Evolutionary conservation across 257 asterid genomes (phyloP).

Genomic region (Penstemon eatonii): DNA sequence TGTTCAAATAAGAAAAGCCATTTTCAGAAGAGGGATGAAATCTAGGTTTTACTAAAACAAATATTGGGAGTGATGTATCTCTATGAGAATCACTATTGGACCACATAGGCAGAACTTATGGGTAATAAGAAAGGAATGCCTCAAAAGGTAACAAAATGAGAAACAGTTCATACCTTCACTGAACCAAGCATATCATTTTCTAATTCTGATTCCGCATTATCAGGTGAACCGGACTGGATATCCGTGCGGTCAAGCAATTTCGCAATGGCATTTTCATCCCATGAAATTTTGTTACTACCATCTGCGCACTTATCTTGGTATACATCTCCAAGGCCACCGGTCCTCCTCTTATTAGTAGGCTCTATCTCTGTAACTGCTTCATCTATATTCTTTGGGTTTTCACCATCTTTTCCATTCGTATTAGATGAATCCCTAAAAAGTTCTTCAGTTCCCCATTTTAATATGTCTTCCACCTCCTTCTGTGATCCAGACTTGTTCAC

Average conservation of each 20-base stretch:
- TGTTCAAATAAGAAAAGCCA: background rate
- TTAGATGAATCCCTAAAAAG: constrained; percentile 74
- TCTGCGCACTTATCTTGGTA: constrained; percentile 89
- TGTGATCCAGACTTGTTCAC: constrained; percentile 92
- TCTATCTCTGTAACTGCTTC: constrained; percentile 57
- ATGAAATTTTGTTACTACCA: constrained; percentile 63
- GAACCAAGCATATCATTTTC: constrained; percentile 96
- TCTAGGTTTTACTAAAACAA: constrained; percentile 8
- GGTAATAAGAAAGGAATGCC: constrained; percentile 18
- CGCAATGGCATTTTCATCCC: constrained; percentile 86
- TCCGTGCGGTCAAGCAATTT: constrained; percentile 91
- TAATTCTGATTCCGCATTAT: constrained; percentile 65
- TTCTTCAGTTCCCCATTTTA: constrained; percentile 98
- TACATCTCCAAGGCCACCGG: constrained; percentile 97
- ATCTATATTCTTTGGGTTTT: constrained; percentile 47
- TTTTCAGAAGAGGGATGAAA: background rate
- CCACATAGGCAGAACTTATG: constrained; percentile 21
- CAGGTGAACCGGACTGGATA: constrained; percentile 69
- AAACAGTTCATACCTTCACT: constrained; percentile 61
- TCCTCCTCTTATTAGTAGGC: constrained; percentile 63
- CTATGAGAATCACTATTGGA: constrained; percentile 23
- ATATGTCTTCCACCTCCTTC: constrained; percentile 93
- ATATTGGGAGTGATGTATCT: constrained; percentile 16
- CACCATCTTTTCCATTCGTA: constrained; percentile 58
- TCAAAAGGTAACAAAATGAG: constrained; percentile 22